Evolutionary conservation across 2,329 filamentous ascomycete genomes (phyloP).

Genomic region (Cladosporium colombiae): DNA sequence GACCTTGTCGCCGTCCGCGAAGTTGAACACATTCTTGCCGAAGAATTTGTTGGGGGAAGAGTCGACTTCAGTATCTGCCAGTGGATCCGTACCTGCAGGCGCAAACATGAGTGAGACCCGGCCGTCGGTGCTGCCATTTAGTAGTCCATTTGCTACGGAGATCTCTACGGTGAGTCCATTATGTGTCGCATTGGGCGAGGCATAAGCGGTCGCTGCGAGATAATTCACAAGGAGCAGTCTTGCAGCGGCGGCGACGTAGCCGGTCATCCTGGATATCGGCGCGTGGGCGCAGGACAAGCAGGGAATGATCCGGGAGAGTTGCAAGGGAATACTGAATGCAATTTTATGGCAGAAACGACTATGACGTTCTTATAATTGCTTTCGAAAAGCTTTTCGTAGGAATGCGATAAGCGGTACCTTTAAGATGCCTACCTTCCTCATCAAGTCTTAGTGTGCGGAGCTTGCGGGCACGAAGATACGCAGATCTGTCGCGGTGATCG

Average conservation of each 20-base stretch:
- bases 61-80: slow-evolving; percentile 41
- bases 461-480: neutral
- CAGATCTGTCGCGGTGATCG: neutral
- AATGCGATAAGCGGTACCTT: slow-evolving; percentile 4
- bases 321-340: neutral
- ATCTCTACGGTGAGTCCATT: slow-evolving; percentile 30
- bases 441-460: slow-evolving; percentile 7
- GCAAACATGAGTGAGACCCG: slow-evolving; percentile 39
- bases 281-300: neutral
- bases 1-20: slow-evolving; percentile 27
- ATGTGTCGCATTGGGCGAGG: neutral
- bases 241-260: neutral
- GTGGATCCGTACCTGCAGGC: slow-evolving; percentile 38
- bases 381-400: neutral
- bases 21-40: slow-evolving; percentile 40
- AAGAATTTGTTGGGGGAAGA: slow-evolving; percentile 40
- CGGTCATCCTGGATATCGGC: neutral
- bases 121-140: slow-evolving; percentile 35
- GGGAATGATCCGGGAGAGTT: neutral
- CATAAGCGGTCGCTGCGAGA: neutral
- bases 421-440: slow-evolving; percentile 6
- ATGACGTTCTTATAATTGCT: neutral
- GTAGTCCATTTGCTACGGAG: slow-evolving; percentile 33
- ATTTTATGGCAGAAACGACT: neutral
- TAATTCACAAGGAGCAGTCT: neutral